Percentiles rank a stretch among this genome's conserved stretches.
phyloP scores from a whole-genome alignment of 148 eudicot genomes.

The Cornus florida region DNA sequence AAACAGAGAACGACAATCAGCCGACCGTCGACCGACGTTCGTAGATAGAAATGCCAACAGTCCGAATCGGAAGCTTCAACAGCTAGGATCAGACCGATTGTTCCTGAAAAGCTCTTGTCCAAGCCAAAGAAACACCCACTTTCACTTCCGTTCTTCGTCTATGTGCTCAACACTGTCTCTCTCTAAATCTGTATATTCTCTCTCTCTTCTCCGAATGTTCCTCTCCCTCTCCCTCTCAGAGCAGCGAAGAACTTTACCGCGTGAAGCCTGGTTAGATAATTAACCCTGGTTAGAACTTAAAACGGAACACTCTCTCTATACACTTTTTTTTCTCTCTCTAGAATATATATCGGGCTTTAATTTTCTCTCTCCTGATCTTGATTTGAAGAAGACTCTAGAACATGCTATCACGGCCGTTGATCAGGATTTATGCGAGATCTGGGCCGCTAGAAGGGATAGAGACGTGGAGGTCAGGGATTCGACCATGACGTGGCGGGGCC shows the following conservation, averaged over 20 bases:
- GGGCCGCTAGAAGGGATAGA: background rate
- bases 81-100: background rate
- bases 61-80: constrained; percentile 9
- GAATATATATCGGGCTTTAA: too few relatives aligned
- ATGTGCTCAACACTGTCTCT: background rate
- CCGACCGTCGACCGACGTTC: background rate
- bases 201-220: background rate
- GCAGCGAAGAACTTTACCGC: background rate
- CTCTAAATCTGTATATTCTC: too few relatives aligned
- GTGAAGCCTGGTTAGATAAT: constrained; percentile 6
- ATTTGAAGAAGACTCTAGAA: background rate
- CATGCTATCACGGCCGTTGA: too few relatives aligned
- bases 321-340: background rate
- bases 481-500: background rate
- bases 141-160: background rate
- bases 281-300: constrained; percentile 26
- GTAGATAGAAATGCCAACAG: background rate
- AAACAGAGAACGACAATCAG: background rate
- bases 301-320: background rate
- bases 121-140: constrained; percentile 3
- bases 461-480: background rate
- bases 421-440: too few relatives aligned
- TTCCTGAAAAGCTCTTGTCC: background rate
- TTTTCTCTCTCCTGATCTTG: background rate
- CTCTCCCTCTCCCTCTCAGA: background rate